A percentile compares a stretch with the other conserved stretches of the same genome.
Evolutionary conservation across 2,329 filamentous ascomycete species (phyloP).

Genomic region (Diaporthe sp.): DNA sequence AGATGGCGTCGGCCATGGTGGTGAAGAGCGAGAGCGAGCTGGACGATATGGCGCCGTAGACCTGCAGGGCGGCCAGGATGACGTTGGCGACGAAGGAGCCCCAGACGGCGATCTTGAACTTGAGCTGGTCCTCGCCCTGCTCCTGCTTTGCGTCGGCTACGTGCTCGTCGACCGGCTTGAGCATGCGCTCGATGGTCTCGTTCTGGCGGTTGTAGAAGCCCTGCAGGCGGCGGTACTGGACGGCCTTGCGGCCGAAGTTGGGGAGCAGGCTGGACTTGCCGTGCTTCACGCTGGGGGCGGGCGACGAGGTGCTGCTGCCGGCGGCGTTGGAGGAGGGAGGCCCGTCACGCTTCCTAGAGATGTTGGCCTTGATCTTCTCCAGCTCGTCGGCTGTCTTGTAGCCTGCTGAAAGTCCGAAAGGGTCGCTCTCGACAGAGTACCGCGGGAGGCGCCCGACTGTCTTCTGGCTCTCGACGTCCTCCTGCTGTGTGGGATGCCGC

Average conservation of each 20-base stretch:
- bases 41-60: conserved; percentile 90
- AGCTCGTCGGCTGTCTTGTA: conserved; percentile 86
- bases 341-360: conserved; percentile 79
- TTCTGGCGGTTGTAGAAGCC: conserved; percentile 94
- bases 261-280: conserved; percentile 49
- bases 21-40: conserved; percentile 96
- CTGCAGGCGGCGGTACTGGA: conserved; percentile 64
- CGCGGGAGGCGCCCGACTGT: conserved; percentile 63
- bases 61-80: conserved; percentile 81
- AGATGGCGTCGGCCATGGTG: conserved; percentile 95
- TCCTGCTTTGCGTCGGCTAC: conserved; percentile 84
- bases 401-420: conserved; percentile 81
- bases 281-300: conserved; percentile 35
- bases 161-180: conserved; percentile 95
- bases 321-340: conserved; percentile 43
- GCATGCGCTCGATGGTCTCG: conserved; percentile 89
- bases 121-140: conserved; percentile 84
- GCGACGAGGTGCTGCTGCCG: conserved; percentile 37
- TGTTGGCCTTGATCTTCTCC: conserved; percentile 83
- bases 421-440: conserved; percentile 78
- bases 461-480: conserved; percentile 65
- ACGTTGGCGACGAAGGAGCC: conserved; percentile 86
- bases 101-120: conserved; percentile 76
- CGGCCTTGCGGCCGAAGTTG: conserved; percentile 50
- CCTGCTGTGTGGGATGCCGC: conserved; percentile 53